Percentiles rank a stretch among this genome's conserved stretches.
phyloP scores from a whole-genome alignment of 495 filamentous ascomycete genomes.

The Daldinia decipiens region DNA sequence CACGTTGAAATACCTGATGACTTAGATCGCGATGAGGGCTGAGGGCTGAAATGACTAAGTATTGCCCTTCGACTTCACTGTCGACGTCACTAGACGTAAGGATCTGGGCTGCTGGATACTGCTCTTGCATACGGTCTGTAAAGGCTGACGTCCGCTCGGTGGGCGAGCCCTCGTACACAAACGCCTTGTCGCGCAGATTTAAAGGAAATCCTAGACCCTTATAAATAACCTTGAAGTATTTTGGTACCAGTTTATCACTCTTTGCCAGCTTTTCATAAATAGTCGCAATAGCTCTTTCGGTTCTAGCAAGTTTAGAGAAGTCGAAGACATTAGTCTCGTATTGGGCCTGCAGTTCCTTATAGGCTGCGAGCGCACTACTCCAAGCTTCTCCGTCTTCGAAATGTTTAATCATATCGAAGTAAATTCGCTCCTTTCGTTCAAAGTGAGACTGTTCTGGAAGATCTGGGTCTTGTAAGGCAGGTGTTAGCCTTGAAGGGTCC shows the following conservation, averaged over 20 bases:
- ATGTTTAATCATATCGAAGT: slow-evolving; percentile 92
- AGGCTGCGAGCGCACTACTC: slow-evolving; percentile 88
- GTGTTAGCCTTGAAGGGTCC: slow-evolving; percentile 76
- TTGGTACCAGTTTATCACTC: slow-evolving; percentile 77
- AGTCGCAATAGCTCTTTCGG: slow-evolving; percentile 90
- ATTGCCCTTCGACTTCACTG: slow-evolving; percentile 86
- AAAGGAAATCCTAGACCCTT: slow-evolving; percentile 89
- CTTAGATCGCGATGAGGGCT: slow-evolving; percentile 81
- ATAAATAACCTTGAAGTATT: slow-evolving; percentile 93
- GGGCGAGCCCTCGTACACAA: slow-evolving; percentile 84
- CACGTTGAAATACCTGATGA: slow-evolving; percentile 89
- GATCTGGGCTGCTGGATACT: slow-evolving; percentile 89
- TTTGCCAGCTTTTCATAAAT: slow-evolving; percentile 90
- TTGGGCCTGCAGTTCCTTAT: slow-evolving; percentile 87
- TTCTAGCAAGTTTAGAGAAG: slow-evolving; percentile 87
- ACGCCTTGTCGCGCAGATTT: slow-evolving; percentile 87
- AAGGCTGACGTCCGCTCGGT: slow-evolving; percentile 82
- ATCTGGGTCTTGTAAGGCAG: slow-evolving; percentile 73
- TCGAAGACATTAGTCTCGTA: slow-evolving; percentile 92
- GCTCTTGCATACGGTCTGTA: slow-evolving; percentile 90
- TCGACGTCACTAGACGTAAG: slow-evolving; percentile 75
- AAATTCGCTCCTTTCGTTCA: slow-evolving; percentile 90
- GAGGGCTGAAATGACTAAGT: slow-evolving; percentile 82
- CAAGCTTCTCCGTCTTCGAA: slow-evolving; percentile 94
- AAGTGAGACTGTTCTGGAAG: slow-evolving; percentile 89